Conservation (phyloP, 2,329 filamentous ascomycete species). For the Venturia oleaginea region DNA sequence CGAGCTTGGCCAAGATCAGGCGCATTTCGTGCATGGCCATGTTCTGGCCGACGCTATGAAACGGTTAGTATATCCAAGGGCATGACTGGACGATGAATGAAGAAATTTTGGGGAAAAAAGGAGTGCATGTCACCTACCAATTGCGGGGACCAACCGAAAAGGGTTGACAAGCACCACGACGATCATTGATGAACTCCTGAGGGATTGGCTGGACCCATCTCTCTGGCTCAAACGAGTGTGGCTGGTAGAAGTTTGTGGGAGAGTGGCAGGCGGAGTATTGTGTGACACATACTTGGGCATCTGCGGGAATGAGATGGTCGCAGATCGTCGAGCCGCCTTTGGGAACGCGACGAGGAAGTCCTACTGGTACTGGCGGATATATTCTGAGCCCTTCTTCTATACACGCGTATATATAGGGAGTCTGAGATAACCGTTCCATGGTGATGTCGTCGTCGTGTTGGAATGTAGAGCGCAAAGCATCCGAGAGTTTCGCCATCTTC, state of each 20-base stretch:
- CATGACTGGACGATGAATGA: neutral
- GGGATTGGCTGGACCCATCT: slow-evolving; percentile 22
- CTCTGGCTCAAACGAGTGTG: slow-evolving; percentile 27
- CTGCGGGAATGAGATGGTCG: slow-evolving; percentile 26
- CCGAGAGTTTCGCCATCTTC: slow-evolving; percentile 21
- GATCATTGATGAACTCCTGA: neutral
- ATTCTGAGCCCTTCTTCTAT: slow-evolving; percentile 38
- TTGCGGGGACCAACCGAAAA: slow-evolving; percentile 25
- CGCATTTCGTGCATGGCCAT: slow-evolving; percentile 31
- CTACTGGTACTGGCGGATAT: slow-evolving; percentile 37
- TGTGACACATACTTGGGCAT: neutral
- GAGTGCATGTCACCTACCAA: slow-evolving; percentile 15
- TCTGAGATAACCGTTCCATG: slow-evolving; percentile 2
- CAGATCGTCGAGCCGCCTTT: slow-evolving; percentile 29
- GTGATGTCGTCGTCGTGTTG: slow-evolving; percentile 6
- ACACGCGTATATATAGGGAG: slow-evolving; percentile 36
- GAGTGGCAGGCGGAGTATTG: slow-evolving; percentile 17
- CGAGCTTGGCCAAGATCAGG: slow-evolving; percentile 30
- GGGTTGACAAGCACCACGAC: slow-evolving; percentile 23
- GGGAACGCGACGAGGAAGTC: slow-evolving; percentile 30
- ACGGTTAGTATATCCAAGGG: neutral
- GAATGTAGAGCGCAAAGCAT: slow-evolving; percentile 22
- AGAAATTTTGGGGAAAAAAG: neutral
- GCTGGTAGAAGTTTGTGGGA: slow-evolving; percentile 26
- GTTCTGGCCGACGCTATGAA: neutral